Percentiles rank a stretch among this genome's conserved stretches.
phyloP scores from a whole-genome alignment of 352 stramenopile genomes.

The Phytophthora fragariae region DNA sequence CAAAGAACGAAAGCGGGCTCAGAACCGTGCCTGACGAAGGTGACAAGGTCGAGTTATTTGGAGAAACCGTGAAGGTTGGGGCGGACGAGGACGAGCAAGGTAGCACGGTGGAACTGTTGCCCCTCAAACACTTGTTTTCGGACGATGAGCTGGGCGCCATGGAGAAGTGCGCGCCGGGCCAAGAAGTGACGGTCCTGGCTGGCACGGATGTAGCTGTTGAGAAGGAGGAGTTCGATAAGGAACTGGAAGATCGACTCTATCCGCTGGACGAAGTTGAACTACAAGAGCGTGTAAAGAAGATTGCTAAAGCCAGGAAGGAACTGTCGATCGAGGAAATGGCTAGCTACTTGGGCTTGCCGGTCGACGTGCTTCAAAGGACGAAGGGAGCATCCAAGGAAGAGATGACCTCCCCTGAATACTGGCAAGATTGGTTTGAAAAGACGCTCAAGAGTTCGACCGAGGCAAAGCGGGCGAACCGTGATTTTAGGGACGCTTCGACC shows the following conservation, averaged over 20 bases:
- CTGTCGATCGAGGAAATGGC: neutral
- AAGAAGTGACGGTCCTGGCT: constrained; percentile 1
- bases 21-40: too few relatives aligned
- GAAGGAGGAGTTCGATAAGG: constrained; percentile 1
- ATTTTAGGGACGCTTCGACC: neutral
- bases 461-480: constrained; percentile 2
- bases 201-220: neutral
- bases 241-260: constrained; percentile 1
- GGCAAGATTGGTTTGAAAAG: neutral
- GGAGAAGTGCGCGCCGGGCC: neutral
- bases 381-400: neutral
- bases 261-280: constrained; percentile 6
- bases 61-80: too few relatives aligned
- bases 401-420: neutral
- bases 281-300: neutral
- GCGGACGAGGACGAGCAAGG: too few relatives aligned
- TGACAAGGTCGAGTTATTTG: too few relatives aligned
- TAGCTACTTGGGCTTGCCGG: neutral
- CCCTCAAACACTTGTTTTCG: neutral
- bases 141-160: neutral
- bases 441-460: neutral
- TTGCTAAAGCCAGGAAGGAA: neutral
- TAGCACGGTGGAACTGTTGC: neutral
- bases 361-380: neutral
- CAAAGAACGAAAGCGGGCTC: too few relatives aligned